Evolutionary conservation across 352 stramenopile genomes (phyloP).

Genomic region (Blastocystis sp.): DNA sequence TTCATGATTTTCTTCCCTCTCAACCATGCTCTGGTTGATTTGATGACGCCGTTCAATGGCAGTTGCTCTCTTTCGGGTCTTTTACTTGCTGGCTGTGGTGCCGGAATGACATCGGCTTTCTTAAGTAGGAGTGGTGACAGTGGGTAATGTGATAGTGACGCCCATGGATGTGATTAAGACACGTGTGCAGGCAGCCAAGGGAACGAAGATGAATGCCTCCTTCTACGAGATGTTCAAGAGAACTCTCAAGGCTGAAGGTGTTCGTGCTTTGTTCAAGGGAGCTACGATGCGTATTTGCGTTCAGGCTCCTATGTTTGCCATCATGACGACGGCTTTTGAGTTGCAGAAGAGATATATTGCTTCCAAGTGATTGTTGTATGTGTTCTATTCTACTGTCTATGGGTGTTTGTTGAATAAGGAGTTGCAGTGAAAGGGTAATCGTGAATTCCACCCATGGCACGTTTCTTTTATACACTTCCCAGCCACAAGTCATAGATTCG

Average conservation of each 20-base stretch:
- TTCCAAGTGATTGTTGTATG: neutral
- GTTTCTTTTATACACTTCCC: no score
- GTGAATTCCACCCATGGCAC: no score
- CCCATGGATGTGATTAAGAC: slow-evolving; percentile 78
- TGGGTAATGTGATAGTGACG: slow-evolving; percentile 57
- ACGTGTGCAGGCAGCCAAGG: slow-evolving; percentile 69
- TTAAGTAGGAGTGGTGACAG: slow-evolving; percentile 58
- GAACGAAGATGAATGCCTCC: slow-evolving; percentile 67
- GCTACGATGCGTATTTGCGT: slow-evolving; percentile 71
- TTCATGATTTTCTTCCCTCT: slow-evolving; percentile 79
- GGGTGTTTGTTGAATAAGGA: no score
- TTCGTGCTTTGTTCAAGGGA: slow-evolving; percentile 73
- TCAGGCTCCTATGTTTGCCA: slow-evolving; percentile 71
- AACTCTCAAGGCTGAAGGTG: slow-evolving; percentile 66
- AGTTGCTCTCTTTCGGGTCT: slow-evolving; percentile 65
- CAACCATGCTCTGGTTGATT: slow-evolving; percentile 69
- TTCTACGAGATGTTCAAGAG: slow-evolving; percentile 72
- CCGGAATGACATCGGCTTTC: slow-evolving; percentile 66
- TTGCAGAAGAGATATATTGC: slow-evolving; percentile 75
- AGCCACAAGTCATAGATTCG: no score
- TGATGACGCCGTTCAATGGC: slow-evolving; percentile 63
- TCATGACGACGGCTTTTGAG: slow-evolving; percentile 74
- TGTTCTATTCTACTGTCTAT: no score
- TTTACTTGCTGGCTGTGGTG: slow-evolving; percentile 65
- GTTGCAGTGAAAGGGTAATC: no score